Evolutionary conservation across 257 asterid species (phyloP), one percentile per base, ranked within the genome.

Genomic region (Leptodermis oblonga): DNA sequence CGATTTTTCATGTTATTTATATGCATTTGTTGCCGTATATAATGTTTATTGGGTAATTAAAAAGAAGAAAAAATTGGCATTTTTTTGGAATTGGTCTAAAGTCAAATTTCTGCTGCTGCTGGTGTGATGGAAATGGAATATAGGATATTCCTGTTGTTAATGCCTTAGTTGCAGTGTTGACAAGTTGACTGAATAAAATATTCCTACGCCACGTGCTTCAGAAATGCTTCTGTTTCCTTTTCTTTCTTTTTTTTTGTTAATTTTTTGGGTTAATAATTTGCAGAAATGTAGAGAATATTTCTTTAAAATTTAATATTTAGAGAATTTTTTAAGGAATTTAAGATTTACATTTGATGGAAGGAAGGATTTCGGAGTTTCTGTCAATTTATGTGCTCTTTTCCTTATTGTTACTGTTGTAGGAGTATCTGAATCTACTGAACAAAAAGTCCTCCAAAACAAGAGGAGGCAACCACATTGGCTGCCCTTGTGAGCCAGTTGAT

Each of bases 401-500:
- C 17, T n/a, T 56, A 28, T 56, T 7, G 26, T 42, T 70, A n/a
- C 70, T 7, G 26, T 42, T 70, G 22, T 68, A 87, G 87, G 87
- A 66, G 65, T 82, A 56, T 77, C 75, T 82, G 66, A 80, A 77
- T 76, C 80, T 77, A 51, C 25, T 85, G n/a, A 48, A 20, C 17
- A 62, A 63, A 60, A 78, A 51, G 49, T 77, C 75, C 33, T 71
- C 65, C n/a, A n/a, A n/a, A 49, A 28, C 58, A 58, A 65, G 77
- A 58, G 82, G 84, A 42, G 85, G 73, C 4, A 25, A 74, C 43
- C 69, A 51, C 10, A 52, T 42, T 5, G 70, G 74, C 53, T 61
- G 60, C 77, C 72, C 80, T 51, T 13, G 45, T 42, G 52, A 80
- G 66, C 85, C 82, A 9, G 61, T 68, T 37, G 92, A 83, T 28